Conservation (phyloP, 257 asterid species). For the Echites panduratus region DNA sequence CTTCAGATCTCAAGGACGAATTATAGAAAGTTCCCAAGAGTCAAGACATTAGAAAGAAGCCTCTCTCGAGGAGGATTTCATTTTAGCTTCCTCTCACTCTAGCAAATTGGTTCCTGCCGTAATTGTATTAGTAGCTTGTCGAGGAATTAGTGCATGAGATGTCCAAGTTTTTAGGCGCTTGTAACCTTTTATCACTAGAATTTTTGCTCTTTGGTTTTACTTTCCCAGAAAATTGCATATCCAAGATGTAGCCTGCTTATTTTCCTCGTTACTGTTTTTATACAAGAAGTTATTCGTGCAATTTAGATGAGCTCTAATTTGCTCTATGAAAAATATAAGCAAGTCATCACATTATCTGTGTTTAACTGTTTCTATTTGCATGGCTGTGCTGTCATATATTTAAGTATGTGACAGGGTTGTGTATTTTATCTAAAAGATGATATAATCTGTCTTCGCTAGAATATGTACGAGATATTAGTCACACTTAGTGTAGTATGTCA, state of each 20-base stretch:
- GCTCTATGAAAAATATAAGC: too few species aligned
- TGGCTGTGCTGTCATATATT: too few species aligned
- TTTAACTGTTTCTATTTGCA: too few species aligned
- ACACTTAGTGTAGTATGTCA: too few species aligned
- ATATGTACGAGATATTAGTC: too few species aligned
- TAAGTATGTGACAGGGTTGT: too few species aligned
- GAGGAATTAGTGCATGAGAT: conserved; percentile 14
- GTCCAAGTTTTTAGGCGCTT: conserved; percentile 17
- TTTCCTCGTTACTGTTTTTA: neutral
- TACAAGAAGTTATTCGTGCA: too few species aligned
- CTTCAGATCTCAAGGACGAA: conserved; percentile 53
- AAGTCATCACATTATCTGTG: too few species aligned
- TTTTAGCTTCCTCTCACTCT: conserved; percentile 16
- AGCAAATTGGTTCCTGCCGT: conserved; percentile 7
- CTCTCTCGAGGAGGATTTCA: neutral
- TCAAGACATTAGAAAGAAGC: neutral
- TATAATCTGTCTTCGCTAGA: too few species aligned
- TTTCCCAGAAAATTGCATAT: neutral
- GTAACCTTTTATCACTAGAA: conserved; percentile 20
- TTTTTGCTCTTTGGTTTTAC: conserved; percentile 19
- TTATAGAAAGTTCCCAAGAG: conserved; percentile 35
- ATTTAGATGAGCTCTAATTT: too few species aligned
- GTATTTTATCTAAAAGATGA: too few species aligned
- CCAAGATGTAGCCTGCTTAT: neutral
- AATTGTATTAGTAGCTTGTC: conserved; percentile 5